Evolutionary conservation across 202 grass and related monocot species (phyloP), one percentile per base, ranked within the genome.

Genomic region (Eragrostis tef): DNA sequence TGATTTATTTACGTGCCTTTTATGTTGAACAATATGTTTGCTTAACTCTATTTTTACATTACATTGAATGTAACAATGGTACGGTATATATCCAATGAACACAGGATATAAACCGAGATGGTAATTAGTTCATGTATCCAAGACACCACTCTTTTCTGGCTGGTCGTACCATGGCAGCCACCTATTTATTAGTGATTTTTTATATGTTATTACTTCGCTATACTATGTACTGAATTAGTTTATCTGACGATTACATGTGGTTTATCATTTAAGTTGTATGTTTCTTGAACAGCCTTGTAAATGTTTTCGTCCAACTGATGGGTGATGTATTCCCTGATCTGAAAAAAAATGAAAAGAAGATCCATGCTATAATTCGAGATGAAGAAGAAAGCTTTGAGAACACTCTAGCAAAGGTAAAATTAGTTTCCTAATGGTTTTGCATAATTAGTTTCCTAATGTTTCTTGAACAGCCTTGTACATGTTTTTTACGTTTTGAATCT

Each of bases 351-450:
- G 84, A 93, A 85, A 77, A 70, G 59, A 98, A 88, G 79, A 98
- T 98, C 76, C 84, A 93, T 79, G 80, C 86, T 71, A 93, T 98
- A 70, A 91, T 98, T 82, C 85, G 83, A 86, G 92, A 91, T 46
- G 96, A 98, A 83, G 96, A 98, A 91, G 90, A 86, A 86, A 98
- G 96, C 70, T 98, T 98, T 53, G 96, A 94, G 87, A 98, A 90
- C 56, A 98, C 96, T 64, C 82, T 98, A 67, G 85, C 87, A 75
- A 98, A 98, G 96, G 96, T 98, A 85, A 75, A 82, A 26, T 61
- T 88, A 27, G 15, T 62, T 75, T 80, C 46, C 67, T 25, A 17
- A 64, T 73, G 31, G 36, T 41, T 60, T 81, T 50, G n/a, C 15
- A 20, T 29, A 63, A 57, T 46, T 54, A 27, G 15, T 62, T 75